Percentiles rank a stretch among this genome's conserved stretches.
phyloP scores from a whole-genome alignment of 31 red algal species.

The Odonthalia washingtoniensis region DNA sequence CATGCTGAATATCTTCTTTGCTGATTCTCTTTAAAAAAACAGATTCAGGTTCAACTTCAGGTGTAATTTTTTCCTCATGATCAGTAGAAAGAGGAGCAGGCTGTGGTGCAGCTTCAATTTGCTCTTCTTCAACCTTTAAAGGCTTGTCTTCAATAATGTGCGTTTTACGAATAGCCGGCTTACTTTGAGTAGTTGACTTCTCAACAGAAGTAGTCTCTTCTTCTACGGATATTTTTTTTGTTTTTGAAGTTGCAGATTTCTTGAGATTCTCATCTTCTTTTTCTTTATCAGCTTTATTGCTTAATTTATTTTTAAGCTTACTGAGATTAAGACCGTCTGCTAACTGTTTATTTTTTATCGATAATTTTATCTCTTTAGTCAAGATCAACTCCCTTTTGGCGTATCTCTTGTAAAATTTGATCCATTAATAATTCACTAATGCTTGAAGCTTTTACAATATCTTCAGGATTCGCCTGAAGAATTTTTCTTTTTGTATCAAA shows the following conservation, averaged over 20 bases:
- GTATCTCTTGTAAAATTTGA: too few species aligned
- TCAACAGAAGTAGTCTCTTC: conserved; percentile 4
- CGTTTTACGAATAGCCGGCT: background rate
- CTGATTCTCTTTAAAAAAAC: background rate
- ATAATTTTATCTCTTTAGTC: too few species aligned
- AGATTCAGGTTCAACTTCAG: conserved; percentile 3
- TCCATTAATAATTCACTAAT: too few species aligned
- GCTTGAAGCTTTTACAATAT: background rate
- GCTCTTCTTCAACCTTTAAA: background rate
- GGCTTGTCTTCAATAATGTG: background rate
- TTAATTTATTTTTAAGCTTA: too few species aligned
- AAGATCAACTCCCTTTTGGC: too few species aligned
- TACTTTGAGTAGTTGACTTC: background rate
- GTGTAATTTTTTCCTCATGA: conserved; percentile 1
- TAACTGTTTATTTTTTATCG: too few species aligned
- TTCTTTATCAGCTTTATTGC: too few species aligned
- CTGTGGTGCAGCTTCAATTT: background rate
- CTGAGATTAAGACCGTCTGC: too few species aligned
- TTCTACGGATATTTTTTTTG: conserved; percentile 24
- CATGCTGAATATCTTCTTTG: background rate
- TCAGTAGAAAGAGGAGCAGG: conserved; percentile 3
- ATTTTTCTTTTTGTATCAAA: conserved; percentile 18
- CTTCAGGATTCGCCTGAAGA: conserved; percentile 1
- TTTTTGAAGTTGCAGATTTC: background rate
- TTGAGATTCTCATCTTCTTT: too few species aligned